phyloP scores from a whole-genome alignment of 169 alveolate species.

The Cryptosporidium canis region DNA sequence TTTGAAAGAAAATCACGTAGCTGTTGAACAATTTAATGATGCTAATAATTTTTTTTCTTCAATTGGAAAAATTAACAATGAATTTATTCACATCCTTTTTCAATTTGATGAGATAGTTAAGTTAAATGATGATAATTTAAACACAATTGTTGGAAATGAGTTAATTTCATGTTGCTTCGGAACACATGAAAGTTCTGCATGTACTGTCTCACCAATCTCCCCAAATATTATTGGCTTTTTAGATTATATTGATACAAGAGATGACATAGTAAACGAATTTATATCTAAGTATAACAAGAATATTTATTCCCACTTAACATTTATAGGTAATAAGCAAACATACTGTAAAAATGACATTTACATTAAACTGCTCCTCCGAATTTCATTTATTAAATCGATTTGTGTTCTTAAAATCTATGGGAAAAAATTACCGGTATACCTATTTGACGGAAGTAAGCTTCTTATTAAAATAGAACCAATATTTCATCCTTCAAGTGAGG shows the following conservation, averaged over 20 bases:
- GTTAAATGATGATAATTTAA: not conserved
- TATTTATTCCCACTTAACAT: not conserved
- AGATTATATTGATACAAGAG: constrained; percentile 12
- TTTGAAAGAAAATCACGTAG: not conserved
- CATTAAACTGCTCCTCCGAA: constrained; percentile 21
- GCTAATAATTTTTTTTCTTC: constrained; percentile 22
- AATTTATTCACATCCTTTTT: constrained; percentile 19
- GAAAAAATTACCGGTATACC: constrained; percentile 27
- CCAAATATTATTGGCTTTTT: constrained; percentile 28
- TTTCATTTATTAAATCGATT: constrained; percentile 39
- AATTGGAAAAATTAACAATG: not conserved
- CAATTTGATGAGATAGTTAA: not conserved
- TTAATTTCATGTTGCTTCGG: not conserved
- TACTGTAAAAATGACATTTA: not conserved
- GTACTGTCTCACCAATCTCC: not conserved
- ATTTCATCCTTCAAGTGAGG: not conserved
- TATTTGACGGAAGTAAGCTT: constrained; percentile 17
- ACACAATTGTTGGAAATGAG: not conserved
- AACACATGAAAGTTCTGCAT: not conserved
- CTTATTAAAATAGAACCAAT: constrained; percentile 38
- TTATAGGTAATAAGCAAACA: not conserved
- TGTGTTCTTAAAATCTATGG: constrained; percentile 33
- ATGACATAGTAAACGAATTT: not conserved
- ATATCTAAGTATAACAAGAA: not conserved
- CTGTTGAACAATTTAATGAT: not conserved